Evolutionary conservation across 352 stramenopile genomes (phyloP).

Genomic region (Sclerospora graminicola): DNA sequence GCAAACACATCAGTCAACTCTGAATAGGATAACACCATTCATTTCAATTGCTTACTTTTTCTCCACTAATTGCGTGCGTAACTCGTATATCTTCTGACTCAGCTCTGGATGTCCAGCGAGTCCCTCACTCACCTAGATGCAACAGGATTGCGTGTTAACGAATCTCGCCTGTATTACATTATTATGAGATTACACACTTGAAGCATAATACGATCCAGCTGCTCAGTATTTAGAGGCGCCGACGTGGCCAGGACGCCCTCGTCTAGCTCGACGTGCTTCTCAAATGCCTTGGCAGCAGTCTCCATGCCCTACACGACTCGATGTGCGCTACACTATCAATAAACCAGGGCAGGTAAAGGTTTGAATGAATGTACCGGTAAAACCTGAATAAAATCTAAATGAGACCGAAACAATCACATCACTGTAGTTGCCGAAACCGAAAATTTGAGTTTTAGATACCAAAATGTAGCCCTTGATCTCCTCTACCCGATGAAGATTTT

Average conservation of each 20-base stretch:
- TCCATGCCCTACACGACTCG: constrained; percentile 8
- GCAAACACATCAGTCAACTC: neutral
- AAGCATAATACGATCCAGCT: constrained; percentile 39
- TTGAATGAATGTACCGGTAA: no score
- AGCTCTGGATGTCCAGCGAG: constrained; percentile 27
- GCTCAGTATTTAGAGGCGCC: constrained; percentile 31
- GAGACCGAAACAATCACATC: no score
- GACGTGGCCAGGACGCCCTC: constrained; percentile 56
- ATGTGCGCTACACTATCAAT: no score
- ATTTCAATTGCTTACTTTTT: constrained; percentile 33
- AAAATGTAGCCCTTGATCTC: no score
- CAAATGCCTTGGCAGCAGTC: constrained; percentile 30
- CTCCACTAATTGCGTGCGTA: constrained; percentile 39
- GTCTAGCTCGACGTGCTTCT: constrained; percentile 53
- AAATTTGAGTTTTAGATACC: no score
- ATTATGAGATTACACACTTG: constrained; percentile 15
- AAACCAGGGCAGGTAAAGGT: no score
- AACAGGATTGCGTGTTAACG: neutral
- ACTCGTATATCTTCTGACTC: constrained; percentile 27
- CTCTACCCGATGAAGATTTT: no score
- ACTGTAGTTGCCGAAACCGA: no score
- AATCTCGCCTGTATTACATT: neutral
- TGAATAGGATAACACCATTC: neutral
- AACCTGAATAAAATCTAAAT: no score
- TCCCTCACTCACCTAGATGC: constrained; percentile 30